Percentiles rank a stretch among this genome's conserved stretches.
These are phyloP conservation scores for Cladosporium sp. DNA, from an alignment of 2,329 filamentous ascomycete species.

Conservation along the genomic window DNA sequence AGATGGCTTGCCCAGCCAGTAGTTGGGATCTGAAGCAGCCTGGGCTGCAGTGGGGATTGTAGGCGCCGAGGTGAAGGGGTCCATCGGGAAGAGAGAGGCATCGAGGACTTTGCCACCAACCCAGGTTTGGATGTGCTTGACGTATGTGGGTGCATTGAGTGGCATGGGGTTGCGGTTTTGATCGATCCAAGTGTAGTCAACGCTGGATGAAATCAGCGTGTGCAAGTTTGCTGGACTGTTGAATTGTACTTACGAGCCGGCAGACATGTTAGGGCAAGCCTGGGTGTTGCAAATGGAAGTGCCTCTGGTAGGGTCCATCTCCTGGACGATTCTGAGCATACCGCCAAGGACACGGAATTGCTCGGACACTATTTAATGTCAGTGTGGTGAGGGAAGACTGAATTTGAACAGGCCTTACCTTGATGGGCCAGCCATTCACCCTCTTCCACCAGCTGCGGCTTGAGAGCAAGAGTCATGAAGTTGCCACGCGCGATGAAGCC, in stretches of 20 bases:
- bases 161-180: conserved; percentile 83
- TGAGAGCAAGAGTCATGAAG: conserved; percentile 91
- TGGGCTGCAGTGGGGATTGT: conserved; percentile 48
- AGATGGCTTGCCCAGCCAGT: conserved; percentile 87
- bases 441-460: conserved; percentile 88
- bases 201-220: conserved; percentile 52
- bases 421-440: conserved; percentile 97
- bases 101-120: conserved; percentile 95
- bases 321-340: conserved; percentile 85
- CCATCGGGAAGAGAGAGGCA: conserved; percentile 84
- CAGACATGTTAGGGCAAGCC: conserved; percentile 89
- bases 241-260: conserved; percentile 69
- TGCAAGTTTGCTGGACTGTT: background rate
- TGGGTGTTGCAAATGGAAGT: conserved; percentile 78
- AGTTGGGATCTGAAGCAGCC: conserved; percentile 55
- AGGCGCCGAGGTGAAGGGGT: conserved; percentile 67
- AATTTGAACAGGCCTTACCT: conserved; percentile 55
- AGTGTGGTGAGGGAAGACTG: background rate
- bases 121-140: conserved; percentile 95
- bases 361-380: conserved; percentile 70
- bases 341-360: conserved; percentile 87
- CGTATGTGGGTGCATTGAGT: conserved; percentile 89
- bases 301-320: conserved; percentile 74
- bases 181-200: conserved; percentile 96
- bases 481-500: conserved; percentile 94